These are phyloP conservation scores for Mortierella sp. DNA, from an alignment of 371 early-diverging fungal genomes.

Conservation along the genomic window DNA sequence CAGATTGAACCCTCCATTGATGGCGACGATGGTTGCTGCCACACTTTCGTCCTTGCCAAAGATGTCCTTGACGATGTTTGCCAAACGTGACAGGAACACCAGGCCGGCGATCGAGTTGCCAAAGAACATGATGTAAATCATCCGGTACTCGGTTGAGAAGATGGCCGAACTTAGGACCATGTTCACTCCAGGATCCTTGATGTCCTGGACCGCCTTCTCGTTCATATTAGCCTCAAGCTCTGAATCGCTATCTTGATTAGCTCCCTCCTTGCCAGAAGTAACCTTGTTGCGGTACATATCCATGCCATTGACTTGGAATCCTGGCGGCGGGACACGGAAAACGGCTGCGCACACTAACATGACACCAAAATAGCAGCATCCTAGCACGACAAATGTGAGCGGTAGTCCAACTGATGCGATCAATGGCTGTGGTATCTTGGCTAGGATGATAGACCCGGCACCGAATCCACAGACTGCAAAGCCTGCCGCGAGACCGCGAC, in stretches of 20 bases:
- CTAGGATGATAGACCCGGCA: conserved; percentile 71
- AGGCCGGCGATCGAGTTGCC: conserved; percentile 66
- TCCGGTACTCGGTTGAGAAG: conserved; percentile 62
- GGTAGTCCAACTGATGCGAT: conserved; percentile 62
- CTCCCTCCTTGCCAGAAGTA: conserved; percentile 3
- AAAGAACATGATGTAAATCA: conserved; percentile 71
- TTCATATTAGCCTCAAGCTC: conserved; percentile 24
- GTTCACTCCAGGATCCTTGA: conserved; percentile 37
- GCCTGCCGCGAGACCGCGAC: conserved; percentile 66
- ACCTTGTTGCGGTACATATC: conserved; percentile 60
- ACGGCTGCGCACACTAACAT: conserved; percentile 53
- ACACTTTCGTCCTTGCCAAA: conserved; percentile 59
- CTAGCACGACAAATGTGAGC: conserved; percentile 65
- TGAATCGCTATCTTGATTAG: background rate
- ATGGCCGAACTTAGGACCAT: conserved; percentile 65
- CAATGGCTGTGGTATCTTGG: conserved; percentile 64
- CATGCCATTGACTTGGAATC: conserved; percentile 68
- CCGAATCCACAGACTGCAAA: conserved; percentile 78
- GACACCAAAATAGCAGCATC: conserved; percentile 55
- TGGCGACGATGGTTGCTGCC: conserved; percentile 65
- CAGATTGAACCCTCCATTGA: conserved; percentile 72
- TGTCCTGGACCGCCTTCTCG: conserved; percentile 31
- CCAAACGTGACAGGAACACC: conserved; percentile 68
- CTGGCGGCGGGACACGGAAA: conserved; percentile 72
- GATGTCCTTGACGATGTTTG: conserved; percentile 63